Base-by-base conservation (phyloP, 2,329 filamentous ascomycete genomes). In the Pseudopithomyces maydicus region DNA sequence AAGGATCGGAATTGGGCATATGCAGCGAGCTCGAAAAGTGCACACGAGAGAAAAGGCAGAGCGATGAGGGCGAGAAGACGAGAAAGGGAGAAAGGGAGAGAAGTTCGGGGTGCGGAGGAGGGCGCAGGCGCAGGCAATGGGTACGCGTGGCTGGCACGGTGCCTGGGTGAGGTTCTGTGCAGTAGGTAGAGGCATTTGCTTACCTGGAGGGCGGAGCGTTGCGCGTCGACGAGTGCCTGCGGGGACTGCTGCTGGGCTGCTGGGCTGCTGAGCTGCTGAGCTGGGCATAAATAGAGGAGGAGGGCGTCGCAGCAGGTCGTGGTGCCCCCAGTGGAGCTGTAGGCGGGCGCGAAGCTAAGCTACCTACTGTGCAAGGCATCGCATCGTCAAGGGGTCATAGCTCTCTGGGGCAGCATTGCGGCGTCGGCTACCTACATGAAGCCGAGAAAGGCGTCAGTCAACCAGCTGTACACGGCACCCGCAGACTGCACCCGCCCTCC, bases 161-260 rank as follows among this genome's bases (percentile, higher is more conserved):
- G 47, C 32, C 44, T 46, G 29, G 54, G 17, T 32, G 49, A 52
- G 15, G 36, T 48, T 38, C 42, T 51, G 48, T 51, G 23, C 43
- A n/a, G n/a, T n/a, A n/a, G n/a, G n/a, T n/a, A n/a, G n/a, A n/a
- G n/a, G 14, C 47, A 41, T 35, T 64, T 45, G 62, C 66, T 64
- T 68, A 64, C 65, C 59, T 61, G 49, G 39, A 55, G 45, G 39
- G 61, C 54, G 52, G 50, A 49, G 68, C 59, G 41, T 71, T 73
- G 68, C 71, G 71, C 68, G 71, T 72, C 69, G 58, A 58, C 51
- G 65, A 67, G 54, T 72, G 69, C 71, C 69, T 73, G 66, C 61
- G 51, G 38, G 41, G n/a, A n/a, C n/a, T n/a, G n/a, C n/a, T n/a
- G 54, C 52, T 48, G 52, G 42, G 2, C 23, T 20, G n/a, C n/a